phyloP scores from a whole-genome alignment of 805 yeast genomes.

The Metschnikowia bowlesiae region DNA sequence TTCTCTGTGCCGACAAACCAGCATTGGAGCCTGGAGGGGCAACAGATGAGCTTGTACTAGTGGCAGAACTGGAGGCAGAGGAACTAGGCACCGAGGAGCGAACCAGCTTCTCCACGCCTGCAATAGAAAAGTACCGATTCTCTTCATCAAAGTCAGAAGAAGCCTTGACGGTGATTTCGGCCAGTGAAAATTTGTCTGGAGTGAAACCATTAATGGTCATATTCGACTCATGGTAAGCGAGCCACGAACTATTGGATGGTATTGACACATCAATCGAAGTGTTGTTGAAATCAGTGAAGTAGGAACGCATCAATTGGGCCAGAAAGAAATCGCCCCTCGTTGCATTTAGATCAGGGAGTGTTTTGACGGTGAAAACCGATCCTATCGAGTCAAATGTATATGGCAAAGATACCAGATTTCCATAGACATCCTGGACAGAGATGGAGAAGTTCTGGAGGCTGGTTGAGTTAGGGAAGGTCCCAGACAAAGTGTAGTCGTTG shows the following conservation, averaged over 20 bases:
- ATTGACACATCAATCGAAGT: conserved; percentile 47
- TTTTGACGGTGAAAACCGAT: conserved; percentile 52
- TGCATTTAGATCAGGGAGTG: conserved; percentile 59
- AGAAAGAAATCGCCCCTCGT: conserved; percentile 59
- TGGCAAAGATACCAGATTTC: conserved; percentile 55
- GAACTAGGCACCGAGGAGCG: conserved; percentile 19
- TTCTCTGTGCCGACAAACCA: conserved; percentile 12
- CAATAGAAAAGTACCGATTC: conserved; percentile 44
- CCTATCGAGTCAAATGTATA: conserved; percentile 52
- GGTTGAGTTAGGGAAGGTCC: conserved; percentile 50
- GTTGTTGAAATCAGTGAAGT: conserved; percentile 50
- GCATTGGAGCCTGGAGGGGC: conserved; percentile 26
- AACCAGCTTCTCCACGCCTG: conserved; percentile 36
- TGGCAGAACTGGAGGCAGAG: conserved; percentile 26
- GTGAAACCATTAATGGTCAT: conserved; percentile 67
- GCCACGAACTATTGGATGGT: conserved; percentile 50
- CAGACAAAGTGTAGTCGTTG: conserved; percentile 42
- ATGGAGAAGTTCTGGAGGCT: conserved; percentile 47
- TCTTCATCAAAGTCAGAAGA: conserved; percentile 26
- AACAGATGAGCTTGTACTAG: conserved; percentile 23
- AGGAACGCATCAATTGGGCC: conserved; percentile 50
- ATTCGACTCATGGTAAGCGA: conserved; percentile 54
- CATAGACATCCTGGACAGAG: conserved; percentile 53
- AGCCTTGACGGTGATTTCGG: conserved; percentile 28
- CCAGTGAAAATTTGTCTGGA: conserved; percentile 26